These are phyloP conservation scores for Megacollybia marginata DNA, from an alignment of 768 basidiomycete species.

Conservation along the genomic window DNA sequence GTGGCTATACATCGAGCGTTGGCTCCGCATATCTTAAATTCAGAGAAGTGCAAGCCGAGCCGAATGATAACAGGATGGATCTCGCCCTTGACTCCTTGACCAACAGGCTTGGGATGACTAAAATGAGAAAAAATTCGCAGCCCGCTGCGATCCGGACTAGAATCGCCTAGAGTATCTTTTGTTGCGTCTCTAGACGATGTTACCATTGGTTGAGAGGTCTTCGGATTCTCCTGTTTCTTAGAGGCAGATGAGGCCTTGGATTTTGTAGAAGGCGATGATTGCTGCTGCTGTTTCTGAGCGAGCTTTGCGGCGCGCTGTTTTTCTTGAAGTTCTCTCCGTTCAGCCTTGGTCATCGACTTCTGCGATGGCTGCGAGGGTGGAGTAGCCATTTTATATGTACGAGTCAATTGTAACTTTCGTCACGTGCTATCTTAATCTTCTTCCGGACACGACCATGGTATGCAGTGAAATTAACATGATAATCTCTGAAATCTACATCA, in stretches of 20 bases:
- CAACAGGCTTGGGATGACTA: slow-evolving; percentile 57
- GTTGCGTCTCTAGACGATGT: slow-evolving; percentile 8
- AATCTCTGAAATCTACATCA: background rate
- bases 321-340: slow-evolving; percentile 74
- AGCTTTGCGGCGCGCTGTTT: slow-evolving; percentile 73
- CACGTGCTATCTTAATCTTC: background rate
- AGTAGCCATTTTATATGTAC: background rate
- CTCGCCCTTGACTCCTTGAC: slow-evolving; percentile 61
- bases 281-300: slow-evolving; percentile 30
- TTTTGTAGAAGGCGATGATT: slow-evolving; percentile 8
- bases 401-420: background rate
- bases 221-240: slow-evolving; percentile 13
- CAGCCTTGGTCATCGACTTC: slow-evolving; percentile 75
- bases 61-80: slow-evolving; percentile 87
- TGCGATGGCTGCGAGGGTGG: slow-evolving; percentile 35
- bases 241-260: slow-evolving; percentile 17
- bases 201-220: slow-evolving; percentile 9
- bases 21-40: slow-evolving; percentile 88
- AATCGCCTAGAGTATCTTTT: slow-evolving; percentile 30
- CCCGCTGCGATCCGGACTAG: slow-evolving; percentile 43
- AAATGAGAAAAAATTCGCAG: slow-evolving; percentile 83
- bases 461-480: background rate
- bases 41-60: slow-evolving; percentile 83
- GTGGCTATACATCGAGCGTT: slow-evolving; percentile 96
- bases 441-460: background rate